Evolutionary conservation across 2,329 filamentous ascomycete genomes (phyloP).

Genomic region (Penicillium glabrum): DNA sequence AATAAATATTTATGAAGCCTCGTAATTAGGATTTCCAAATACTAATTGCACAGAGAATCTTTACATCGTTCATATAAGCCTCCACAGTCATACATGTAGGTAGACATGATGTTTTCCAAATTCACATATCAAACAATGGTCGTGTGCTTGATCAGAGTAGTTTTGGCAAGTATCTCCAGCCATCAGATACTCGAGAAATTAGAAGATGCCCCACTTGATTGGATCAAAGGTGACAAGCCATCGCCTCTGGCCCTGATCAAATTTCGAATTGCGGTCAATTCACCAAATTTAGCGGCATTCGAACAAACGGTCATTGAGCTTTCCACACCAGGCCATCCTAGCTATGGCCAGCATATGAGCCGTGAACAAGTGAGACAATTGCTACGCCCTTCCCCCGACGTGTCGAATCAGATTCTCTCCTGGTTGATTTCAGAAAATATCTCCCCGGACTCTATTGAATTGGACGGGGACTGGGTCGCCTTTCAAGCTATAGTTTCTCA

Average conservation of each 20-base stretch:
- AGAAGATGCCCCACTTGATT: conserved; percentile 31
- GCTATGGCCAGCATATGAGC: conserved; percentile 63
- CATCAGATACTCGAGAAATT: conserved; percentile 32
- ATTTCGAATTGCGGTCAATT: conserved; percentile 51
- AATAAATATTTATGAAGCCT: too few relatives aligned
- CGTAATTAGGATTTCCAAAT: too few relatives aligned
- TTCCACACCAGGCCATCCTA: conserved; percentile 59
- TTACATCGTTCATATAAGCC: neutral
- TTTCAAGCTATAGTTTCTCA: conserved; percentile 44
- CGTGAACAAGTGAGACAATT: conserved; percentile 58
- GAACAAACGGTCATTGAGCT: conserved; percentile 62
- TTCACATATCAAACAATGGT: conserved; percentile 7
- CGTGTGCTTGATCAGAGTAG: conserved; percentile 4
- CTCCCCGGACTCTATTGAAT: conserved; percentile 44
- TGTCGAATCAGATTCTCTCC: conserved; percentile 49
- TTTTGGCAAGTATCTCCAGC: neutral
- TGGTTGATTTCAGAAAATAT: conserved; percentile 60
- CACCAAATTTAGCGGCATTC: conserved; percentile 52
- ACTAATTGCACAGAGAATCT: neutral
- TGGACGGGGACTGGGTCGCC: conserved; percentile 62
- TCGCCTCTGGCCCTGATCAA: conserved; percentile 43
- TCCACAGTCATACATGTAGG: neutral
- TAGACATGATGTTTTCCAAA: neutral
- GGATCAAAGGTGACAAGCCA: conserved; percentile 29
- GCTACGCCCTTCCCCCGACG: conserved; percentile 52